Conservation (phyloP, 2,329 filamentous ascomycete genomes). For the Pseudocercospora crystallina region DNA sequence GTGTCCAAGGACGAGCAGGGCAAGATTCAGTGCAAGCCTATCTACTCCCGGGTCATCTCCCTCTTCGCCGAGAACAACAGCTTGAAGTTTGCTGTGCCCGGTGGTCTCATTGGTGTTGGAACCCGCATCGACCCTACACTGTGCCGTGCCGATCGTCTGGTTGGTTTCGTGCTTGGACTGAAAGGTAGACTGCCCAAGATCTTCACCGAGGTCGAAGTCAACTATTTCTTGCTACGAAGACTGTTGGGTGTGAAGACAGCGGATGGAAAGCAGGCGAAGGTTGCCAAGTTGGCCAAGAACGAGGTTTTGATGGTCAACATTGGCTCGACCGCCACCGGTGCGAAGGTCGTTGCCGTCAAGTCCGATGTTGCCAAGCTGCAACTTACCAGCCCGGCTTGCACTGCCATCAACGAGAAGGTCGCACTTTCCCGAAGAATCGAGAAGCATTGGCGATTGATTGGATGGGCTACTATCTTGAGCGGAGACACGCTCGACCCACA, state of each 20-base stretch:
- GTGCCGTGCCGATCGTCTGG: conserved; percentile 97
- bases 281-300: conserved; percentile 96
- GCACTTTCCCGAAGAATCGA: conserved; percentile 94
- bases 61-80: conserved; percentile 98
- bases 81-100: conserved; percentile 95
- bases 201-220: conserved; percentile 97
- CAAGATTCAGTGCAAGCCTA: conserved; percentile 92
- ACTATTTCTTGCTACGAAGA: conserved; percentile 96
- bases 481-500: conserved; percentile 28
- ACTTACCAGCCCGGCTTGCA: conserved; percentile 82
- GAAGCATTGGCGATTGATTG: conserved; percentile 97
- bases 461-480: conserved; percentile 56
- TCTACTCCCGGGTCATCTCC: conserved; percentile 91
- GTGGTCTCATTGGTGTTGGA: conserved; percentile 96
- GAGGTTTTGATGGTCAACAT: conserved; percentile 99
- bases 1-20: conserved; percentile 93
- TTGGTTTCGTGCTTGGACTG: conserved; percentile 94
- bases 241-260: conserved; percentile 95
- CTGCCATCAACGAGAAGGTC: conserved; percentile 97
- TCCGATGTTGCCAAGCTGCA: conserved; percentile 95
- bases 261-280: conserved; percentile 98
- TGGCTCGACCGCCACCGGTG: conserved; percentile 92
- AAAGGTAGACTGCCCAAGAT: conserved; percentile 93
- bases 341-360: conserved; percentile 95
- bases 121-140: conserved; percentile 96